Conservation (phyloP, 2,329 filamentous ascomycete species). For the Penicillium hordei region DNA sequence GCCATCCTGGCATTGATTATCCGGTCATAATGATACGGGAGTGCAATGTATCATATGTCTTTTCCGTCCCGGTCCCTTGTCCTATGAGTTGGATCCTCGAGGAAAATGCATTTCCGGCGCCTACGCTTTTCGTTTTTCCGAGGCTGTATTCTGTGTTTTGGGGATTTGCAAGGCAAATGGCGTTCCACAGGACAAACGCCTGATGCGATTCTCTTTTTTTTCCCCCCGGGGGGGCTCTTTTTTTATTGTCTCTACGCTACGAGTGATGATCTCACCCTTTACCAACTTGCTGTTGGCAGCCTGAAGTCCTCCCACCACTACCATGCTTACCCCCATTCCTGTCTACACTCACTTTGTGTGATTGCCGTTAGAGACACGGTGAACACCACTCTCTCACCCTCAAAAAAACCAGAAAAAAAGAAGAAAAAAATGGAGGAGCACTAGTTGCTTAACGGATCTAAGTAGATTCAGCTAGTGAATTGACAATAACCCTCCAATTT, state of each 20-base stretch:
- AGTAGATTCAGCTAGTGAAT: conserved; percentile 28
- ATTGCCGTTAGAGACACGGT: not conserved
- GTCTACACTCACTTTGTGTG: not conserved
- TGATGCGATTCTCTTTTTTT: not conserved
- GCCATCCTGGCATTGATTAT: conserved; percentile 11
- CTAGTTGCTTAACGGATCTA: conserved; percentile 17
- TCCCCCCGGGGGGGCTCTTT: conserved; percentile 3
- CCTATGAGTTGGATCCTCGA: conserved; percentile 7
- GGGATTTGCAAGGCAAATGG: conserved; percentile 19
- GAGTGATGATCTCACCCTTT: conserved; percentile 9
- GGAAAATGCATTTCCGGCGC: conserved; percentile 21
- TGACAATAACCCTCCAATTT: conserved; percentile 31
- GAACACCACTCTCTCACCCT: not conserved
- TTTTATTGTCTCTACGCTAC: not conserved
- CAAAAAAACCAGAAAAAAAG: conserved; percentile 15
- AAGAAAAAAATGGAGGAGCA: conserved; percentile 28
- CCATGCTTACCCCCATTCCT: not conserved
- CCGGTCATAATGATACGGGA: conserved; percentile 22
- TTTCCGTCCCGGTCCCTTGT: conserved; percentile 8
- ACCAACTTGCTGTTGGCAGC: not conserved
- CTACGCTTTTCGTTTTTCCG: conserved; percentile 10
- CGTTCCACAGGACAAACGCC: conserved; percentile 15
- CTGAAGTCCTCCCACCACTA: not conserved
- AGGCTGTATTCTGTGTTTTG: conserved; percentile 8
- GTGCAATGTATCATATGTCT: conserved; percentile 33